Base-by-base conservation (phyloP, 768 basidiomycete genomes). In the Mycena olivaceomarginata region DNA sequence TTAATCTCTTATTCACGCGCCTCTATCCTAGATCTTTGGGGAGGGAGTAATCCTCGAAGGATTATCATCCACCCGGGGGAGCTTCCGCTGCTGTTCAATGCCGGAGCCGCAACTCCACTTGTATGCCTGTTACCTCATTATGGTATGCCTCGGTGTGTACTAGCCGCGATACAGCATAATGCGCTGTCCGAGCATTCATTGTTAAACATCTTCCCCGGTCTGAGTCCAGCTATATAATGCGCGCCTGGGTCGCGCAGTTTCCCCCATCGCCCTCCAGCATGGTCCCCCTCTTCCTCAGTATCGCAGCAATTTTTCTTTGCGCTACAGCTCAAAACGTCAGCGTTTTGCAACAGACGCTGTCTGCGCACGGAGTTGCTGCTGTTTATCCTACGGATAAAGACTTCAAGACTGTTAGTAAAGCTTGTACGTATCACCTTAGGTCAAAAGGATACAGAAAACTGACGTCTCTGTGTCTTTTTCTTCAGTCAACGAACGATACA, bases 401-500 rank as follows among this genome's bases (percentile, higher is more conserved):
- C 60, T 79, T 48, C 65, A 48, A 64, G 43, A 63, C 39, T 22
- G 75, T 77, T 37, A 77, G 62, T 16, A 20, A 22, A 63, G 75
- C 78, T 9, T 79, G 78, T 77, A 16, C 25, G 78, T 74, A 22
- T 13, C 1, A 16, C 11, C 6, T 40, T 12, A 1, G 0, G 40
- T n/a, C 18, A 45, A 25, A n/a, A 43, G 12, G n/a, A 64, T 5
- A 53, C 13, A 12, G 20, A 25, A 39, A 57, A n/a, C 20, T 56
- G 37, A 10, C 40, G 51, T 25, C 3, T 20, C 48, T 37, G 31
- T 53, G 2, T 13, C 5, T n/a, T 22, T 25, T 40, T 66, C 67
- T 20, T 6, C 62, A 90, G 89, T 84, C 77, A 90, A 90, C 75
- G 80, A 84, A 13, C 84, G 89, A 41, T 89, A 86, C 71, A 81